These are phyloP conservation scores for Pyropia yezoensis DNA, from an alignment of 23 red algal species.

Conservation along the genomic window DNA sequence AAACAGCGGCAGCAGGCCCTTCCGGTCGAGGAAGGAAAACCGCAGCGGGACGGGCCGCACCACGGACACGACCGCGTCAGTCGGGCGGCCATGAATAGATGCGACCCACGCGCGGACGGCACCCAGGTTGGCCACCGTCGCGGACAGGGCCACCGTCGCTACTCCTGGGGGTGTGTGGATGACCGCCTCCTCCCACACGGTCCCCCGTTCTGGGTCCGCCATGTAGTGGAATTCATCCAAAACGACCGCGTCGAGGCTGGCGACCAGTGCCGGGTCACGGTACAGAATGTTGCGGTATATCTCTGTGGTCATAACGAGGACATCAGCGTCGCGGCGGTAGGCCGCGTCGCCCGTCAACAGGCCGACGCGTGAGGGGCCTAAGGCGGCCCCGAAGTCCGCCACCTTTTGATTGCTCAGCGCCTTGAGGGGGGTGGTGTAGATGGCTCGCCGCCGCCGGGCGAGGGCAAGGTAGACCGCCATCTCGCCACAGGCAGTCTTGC, in stretches of 20 bases:
- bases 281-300: slow-evolving; percentile 99
- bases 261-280: slow-evolving; percentile 16
- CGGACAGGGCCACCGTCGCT: slow-evolving; percentile 79
- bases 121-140: slow-evolving; percentile 72
- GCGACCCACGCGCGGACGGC: slow-evolving; percentile 72
- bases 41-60: slow-evolving; percentile 75
- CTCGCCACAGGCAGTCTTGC: slow-evolving; percentile 92
- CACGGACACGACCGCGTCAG: slow-evolving; percentile 28
- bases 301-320: slow-evolving; percentile 97
- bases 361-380: slow-evolving; percentile 56
- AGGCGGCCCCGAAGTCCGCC: slow-evolving; percentile 69
- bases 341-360: slow-evolving; percentile 87
- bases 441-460: slow-evolving; percentile 37
- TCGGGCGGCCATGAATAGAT: slow-evolving; percentile 60
- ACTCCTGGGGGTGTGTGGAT: slow-evolving; percentile 67
- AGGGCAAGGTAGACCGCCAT: slow-evolving; percentile 75
- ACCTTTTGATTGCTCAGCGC: slow-evolving; percentile 98
- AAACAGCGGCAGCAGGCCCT: slow-evolving; percentile 66
- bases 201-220: slow-evolving; percentile 80
- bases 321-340: slow-evolving; percentile 56
- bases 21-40: slow-evolving; percentile 44
- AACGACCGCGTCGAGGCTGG: slow-evolving; percentile 70
- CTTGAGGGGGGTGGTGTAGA: slow-evolving; percentile 99
- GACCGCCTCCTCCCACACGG: slow-evolving; percentile 97
- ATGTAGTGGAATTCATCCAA: slow-evolving; percentile 99